Percentiles rank a stretch among this genome's conserved stretches.
Conservation (phyloP, 2,329 filamentous ascomycete species). For the Pseudogymnoascus sp. region DNA sequence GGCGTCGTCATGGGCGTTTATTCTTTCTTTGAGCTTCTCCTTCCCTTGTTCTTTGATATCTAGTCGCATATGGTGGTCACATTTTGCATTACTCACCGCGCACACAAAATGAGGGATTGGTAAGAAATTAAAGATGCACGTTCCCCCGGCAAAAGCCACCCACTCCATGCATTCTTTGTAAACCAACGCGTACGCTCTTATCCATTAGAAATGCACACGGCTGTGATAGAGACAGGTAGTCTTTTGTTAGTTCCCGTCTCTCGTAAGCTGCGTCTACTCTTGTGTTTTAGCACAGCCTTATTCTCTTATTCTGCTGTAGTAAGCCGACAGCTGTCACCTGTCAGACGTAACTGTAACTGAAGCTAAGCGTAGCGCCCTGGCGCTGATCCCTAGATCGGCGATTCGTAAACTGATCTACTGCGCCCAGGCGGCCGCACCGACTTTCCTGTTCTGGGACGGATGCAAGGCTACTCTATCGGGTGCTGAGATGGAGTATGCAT, state of each 20-base stretch:
- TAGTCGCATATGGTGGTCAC: background rate
- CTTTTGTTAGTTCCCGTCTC: background rate
- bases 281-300: background rate
- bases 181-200: background rate
- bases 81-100: background rate
- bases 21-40: slow-evolving; percentile 6
- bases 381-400: background rate
- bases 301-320: background rate
- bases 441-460: background rate
- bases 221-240: background rate
- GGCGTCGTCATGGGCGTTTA: background rate
- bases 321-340: background rate
- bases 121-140: background rate
- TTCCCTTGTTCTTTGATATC: background rate
- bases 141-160: background rate
- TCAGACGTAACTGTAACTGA: background rate
- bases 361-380: background rate
- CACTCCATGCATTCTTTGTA: background rate
- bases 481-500: background rate
- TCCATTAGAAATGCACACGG: background rate
- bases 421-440: background rate
- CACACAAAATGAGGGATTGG: background rate
- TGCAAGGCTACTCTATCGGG: background rate
- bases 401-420: background rate
- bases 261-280: background rate